Evolutionary conservation across 2,329 filamentous ascomycete genomes (phyloP).

Genomic region (Colletotrichum sp.): DNA sequence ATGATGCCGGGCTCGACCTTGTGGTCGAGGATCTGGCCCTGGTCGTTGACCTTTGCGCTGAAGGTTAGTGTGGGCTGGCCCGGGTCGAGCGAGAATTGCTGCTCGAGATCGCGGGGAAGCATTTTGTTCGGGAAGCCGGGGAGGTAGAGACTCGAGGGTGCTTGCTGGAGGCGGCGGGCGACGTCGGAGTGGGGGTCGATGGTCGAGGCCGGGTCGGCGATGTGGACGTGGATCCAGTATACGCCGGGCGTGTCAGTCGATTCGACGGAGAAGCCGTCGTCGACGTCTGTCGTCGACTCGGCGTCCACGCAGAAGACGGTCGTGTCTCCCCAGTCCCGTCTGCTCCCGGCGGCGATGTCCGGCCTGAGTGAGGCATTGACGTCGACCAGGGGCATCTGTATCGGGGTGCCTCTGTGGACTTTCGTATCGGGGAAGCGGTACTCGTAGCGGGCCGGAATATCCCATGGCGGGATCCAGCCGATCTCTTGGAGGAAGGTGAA

Average conservation of each 20-base stretch:
- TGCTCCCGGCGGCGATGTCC: conserved; percentile 53
- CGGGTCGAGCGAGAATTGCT: conserved; percentile 59
- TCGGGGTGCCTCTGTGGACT: conserved; percentile 46
- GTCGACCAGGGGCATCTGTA: conserved; percentile 39
- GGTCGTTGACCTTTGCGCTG: conserved; percentile 60
- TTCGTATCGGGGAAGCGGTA: conserved; percentile 56
- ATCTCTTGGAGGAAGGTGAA: conserved; percentile 79
- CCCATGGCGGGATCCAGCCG: conserved; percentile 73
- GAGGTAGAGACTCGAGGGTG: conserved; percentile 65
- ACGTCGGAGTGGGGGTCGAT: conserved; percentile 65
- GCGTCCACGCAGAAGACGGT: conserved; percentile 78
- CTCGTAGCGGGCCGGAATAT: conserved; percentile 69
- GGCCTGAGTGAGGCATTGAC: conserved; percentile 36
- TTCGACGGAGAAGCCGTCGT: conserved; percentile 80
- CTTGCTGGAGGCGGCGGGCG: conserved; percentile 64
- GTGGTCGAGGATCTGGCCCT: conserved; percentile 58
- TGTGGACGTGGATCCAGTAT: conserved; percentile 79
- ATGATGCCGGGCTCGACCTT: conserved; percentile 60
- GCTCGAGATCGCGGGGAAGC: conserved; percentile 50
- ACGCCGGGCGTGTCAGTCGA: conserved; percentile 54
- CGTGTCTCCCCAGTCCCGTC: conserved; percentile 64
- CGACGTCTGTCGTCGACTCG: conserved; percentile 70
- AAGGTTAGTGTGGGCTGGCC: conserved; percentile 64
- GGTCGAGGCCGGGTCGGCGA: conserved; percentile 78
- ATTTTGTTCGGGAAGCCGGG: conserved; percentile 63